A percentile compares a stretch with the other conserved stretches of the same genome.
Conservation (phyloP, 441 rosid genomes). For the Aquilaria agallochum region DNA sequence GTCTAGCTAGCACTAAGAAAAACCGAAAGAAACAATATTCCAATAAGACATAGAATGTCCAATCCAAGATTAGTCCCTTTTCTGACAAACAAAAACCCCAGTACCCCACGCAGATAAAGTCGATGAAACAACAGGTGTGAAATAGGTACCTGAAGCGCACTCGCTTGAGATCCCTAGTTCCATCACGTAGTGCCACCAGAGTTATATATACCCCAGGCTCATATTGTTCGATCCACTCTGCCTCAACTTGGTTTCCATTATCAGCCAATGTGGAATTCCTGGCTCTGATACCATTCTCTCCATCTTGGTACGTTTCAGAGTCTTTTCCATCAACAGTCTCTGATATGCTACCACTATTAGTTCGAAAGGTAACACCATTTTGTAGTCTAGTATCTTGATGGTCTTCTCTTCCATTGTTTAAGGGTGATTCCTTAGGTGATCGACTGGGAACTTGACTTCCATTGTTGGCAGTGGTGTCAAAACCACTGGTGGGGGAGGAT, state of each 20-base stretch:
- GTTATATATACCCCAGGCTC: conserved; percentile 98
- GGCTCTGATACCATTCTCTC: conserved; percentile 47
- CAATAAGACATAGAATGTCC: no score
- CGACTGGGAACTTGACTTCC: conserved; percentile 36
- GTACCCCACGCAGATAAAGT: no score
- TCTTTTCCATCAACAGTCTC: conserved; percentile 51
- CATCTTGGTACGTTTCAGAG: conserved; percentile 44
- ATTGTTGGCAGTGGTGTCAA: conserved; percentile 32
- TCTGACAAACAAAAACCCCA: no score
- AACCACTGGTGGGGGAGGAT: conserved; percentile 37
- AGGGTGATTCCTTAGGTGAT: conserved; percentile 40
- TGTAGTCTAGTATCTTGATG: conserved; percentile 29
- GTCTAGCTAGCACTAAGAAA: no score
- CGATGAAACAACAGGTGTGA: not conserved
- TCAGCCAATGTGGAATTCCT: conserved; percentile 44
- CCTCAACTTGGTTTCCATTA: conserved; percentile 58
- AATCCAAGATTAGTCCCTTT: no score
- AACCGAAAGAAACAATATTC: no score
- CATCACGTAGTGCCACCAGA: conserved; percentile 76
- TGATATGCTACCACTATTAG: conserved; percentile 32
- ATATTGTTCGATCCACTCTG: conserved; percentile 95
- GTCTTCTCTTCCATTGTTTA: conserved; percentile 39
- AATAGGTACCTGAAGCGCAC: conserved; percentile 91
- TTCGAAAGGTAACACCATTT: conserved; percentile 41
- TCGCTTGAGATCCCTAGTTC: conserved; percentile 96